Evolutionary conservation across 1,284 basidiomycete genomes (phyloP), one percentile per base, ranked within the genome.

Genomic region (Ceratobasidium sp.): DNA sequence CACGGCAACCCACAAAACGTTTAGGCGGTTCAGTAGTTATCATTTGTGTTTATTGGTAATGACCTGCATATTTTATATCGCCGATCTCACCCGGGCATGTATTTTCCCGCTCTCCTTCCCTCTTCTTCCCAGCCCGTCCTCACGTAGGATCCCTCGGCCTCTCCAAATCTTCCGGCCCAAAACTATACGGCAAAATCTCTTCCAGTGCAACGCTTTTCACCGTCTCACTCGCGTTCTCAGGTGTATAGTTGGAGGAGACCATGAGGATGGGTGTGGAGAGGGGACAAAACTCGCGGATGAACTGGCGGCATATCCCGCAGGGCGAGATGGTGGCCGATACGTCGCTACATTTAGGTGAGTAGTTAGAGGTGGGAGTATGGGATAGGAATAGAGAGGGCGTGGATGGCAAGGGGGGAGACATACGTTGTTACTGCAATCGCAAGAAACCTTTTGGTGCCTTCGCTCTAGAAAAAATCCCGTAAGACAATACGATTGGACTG

Each of bases 301-400:
- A 82, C 80, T 98, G 96, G 7, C 95, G 89, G 78, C 96, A 98
- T 75, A 97, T 89, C 16, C 96, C 96, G 79, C 96, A 98, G 0
- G 94, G 94, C 0, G 93, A 91, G 58, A 91, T 84, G 0, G 90
- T 80, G 0, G 85, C 82, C 0, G 85, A 79, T 11, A 94, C 87
- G 77, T 95, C 91, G 16, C 89, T 90, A 77, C 14, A 23, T 30
- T 7, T 13, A 26, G 5, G 26, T 18, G 55, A 35, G n/a, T 26
- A 43, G 38, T 21, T 2, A 54, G 43, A 18, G 30, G 71, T 26
- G 13, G 41, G 23, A 26, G 30, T 28, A 49, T 72, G 46, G 32
- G 54, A 47, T 55, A 63, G 52, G 49, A 28, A 50, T 46, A 28
- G 50, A 61, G 50, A 52, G 21, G 28, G 38, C 41, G 13, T 38